Percentiles rank a stretch among this genome's conserved stretches.
These are phyloP conservation scores for Globisporangium perplexum DNA, from an alignment of 352 stramenopile genomes.

Conservation along the genomic window DNA sequence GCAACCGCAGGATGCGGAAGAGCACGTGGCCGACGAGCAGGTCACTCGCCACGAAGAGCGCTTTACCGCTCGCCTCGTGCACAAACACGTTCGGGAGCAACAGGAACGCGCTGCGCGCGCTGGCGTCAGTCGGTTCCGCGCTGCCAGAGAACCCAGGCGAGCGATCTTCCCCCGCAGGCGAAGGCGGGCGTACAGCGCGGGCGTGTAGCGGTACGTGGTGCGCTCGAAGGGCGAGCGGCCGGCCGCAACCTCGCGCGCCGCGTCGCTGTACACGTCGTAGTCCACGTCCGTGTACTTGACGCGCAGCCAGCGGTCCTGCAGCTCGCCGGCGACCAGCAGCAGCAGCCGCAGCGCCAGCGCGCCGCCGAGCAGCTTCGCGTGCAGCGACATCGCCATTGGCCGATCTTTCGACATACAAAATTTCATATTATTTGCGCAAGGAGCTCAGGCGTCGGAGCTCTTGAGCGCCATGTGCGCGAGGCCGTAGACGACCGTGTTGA, in stretches of 20 bases:
- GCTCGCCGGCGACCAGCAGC: slow-evolving; percentile 64
- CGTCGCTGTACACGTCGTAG: slow-evolving; percentile 98
- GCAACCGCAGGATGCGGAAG: slow-evolving; percentile 73
- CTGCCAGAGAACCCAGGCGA: not conserved
- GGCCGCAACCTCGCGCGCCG: slow-evolving; percentile 84
- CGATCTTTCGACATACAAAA: no score
- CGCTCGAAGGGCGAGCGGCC: slow-evolving; percentile 93
- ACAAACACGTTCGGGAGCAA: slow-evolving; percentile 73
- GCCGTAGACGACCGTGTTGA: slow-evolving; percentile 66
- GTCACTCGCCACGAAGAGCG: slow-evolving; percentile 96
- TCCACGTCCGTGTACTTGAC: slow-evolving; percentile 99
- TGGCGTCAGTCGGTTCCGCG: not conserved
- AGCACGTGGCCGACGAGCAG: slow-evolving; percentile 89
- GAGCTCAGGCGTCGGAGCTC: slow-evolving; percentile 29
- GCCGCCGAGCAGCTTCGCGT: slow-evolving; percentile 29
- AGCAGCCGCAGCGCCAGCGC: slow-evolving; percentile 54
- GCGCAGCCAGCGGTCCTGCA: slow-evolving; percentile 69
- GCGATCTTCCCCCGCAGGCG: not conserved
- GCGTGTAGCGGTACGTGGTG: slow-evolving; percentile 98
- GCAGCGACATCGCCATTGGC: slow-evolving; percentile 20
- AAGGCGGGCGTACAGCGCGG: slow-evolving; percentile 76
- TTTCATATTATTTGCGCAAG: no score
- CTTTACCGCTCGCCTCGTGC: slow-evolving; percentile 87
- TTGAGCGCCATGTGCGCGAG: slow-evolving; percentile 51
- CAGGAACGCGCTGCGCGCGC: slow-evolving; percentile 45